Evolutionary conservation across 352 stramenopile species (phyloP).

Genomic region (Pythium aphanidermatum): DNA sequence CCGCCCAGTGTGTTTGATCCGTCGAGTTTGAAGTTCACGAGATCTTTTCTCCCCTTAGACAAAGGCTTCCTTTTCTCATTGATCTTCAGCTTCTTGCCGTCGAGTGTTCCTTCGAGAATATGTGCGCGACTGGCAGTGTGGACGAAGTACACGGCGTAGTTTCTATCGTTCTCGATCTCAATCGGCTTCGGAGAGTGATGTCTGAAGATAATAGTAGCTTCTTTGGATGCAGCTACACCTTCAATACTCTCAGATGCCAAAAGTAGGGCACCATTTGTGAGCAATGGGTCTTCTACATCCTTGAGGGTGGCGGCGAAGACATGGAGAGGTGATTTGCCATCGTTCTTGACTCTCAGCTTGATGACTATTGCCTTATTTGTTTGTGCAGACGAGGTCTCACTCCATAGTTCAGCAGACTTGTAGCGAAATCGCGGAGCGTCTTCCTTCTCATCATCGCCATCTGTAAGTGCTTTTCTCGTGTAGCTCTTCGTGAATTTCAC

Average conservation of each 20-base stretch:
- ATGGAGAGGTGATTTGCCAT: slow-evolving; percentile 13
- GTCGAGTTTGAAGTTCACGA: slow-evolving; percentile 22
- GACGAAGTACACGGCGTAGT: slow-evolving; percentile 52
- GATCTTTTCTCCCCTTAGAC: slow-evolving; percentile 22
- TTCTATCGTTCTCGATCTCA: slow-evolving; percentile 14
- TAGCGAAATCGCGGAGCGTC: slow-evolving; percentile 13
- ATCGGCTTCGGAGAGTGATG: slow-evolving; percentile 10
- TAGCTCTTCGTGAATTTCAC: slow-evolving; percentile 13
- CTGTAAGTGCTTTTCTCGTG: neutral
- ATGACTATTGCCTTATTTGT: neutral
- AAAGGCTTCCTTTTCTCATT: slow-evolving; percentile 17
- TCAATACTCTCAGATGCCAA: slow-evolving; percentile 1
- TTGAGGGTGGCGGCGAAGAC: slow-evolving; percentile 19
- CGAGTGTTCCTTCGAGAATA: slow-evolving; percentile 36
- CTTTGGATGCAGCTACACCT: neutral
- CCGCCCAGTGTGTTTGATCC: slow-evolving; percentile 17
- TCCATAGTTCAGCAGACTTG: slow-evolving; percentile 14
- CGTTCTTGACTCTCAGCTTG: slow-evolving; percentile 17
- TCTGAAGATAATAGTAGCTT: slow-evolving; percentile 3
- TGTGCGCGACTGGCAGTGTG: slow-evolving; percentile 55
- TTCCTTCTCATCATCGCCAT: neutral
- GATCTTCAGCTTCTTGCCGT: slow-evolving; percentile 27
- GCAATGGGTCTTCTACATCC: neutral
- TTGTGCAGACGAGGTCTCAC: neutral
- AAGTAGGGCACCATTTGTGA: slow-evolving; percentile 5